Base-by-base conservation (phyloP, 2,329 filamentous ascomycete genomes). In the Arthrobotrys conoides region DNA sequence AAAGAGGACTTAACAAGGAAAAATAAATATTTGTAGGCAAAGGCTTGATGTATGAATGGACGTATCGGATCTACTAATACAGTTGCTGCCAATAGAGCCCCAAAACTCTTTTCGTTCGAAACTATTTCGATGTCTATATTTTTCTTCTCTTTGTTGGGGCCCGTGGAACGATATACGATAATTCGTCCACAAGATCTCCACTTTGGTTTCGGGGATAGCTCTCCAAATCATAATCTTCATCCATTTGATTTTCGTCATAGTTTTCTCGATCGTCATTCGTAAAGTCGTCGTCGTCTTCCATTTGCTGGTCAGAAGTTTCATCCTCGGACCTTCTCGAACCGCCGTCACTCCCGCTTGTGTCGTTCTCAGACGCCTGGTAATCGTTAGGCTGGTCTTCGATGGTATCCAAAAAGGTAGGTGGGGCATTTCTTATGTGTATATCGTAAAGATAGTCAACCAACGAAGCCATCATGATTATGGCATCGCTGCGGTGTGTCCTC, bases 401-500 rank as follows among this genome's bases (percentile, higher is more conserved):
- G 4, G 8, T 5, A 10, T 22, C 8, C 1, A 1, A 5, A n/a
- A 20, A 27, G 9, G 3, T 10, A 9, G n/a, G 12, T 51, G 48
- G 4, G 5, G 3, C n/a, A 2, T 27, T 27, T 51, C 27, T 12
- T 24, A 51, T 51, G 3, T 51, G 8, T 4, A 27, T 5, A 10
- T 53, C 2, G 10, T 53, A n/a, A 9, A 53, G 10, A n/a, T 53
- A 53, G 9, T 53, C 49, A 10, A 53, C 10, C 9, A 53, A 53
- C 6, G 49, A 53, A 30, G 49, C 24, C 49, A 53, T 53, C 49
- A 53, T 53, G 10, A 53, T 30, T 12, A 53, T 30, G 10, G 49
- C 49, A 6, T 16, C 49, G n/a, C 22, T 16, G 22, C 49, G 49
- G 30, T 27, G 14, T 8, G 14, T 9, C 9, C 4, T 30, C 22